Evolutionary conservation across 805 yeast species (phyloP).

Genomic region (Starmerella potacharoeniae): DNA sequence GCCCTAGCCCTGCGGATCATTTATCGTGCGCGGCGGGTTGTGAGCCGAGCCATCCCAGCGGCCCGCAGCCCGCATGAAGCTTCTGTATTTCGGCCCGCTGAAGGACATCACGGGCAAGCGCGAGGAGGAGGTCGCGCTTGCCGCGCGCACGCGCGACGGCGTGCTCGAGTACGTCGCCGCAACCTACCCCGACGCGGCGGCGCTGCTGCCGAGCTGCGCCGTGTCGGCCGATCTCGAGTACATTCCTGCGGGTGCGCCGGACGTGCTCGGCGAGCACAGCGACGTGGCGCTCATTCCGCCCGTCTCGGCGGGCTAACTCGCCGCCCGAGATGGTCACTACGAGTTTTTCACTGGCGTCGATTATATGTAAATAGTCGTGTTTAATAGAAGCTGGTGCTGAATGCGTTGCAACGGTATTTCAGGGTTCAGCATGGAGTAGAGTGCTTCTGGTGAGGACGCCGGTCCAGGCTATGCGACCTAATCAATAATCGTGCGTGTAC

Average conservation of each 20-base stretch:
- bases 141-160: background rate
- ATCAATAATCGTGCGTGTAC: no score
- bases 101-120: constrained; percentile 16
- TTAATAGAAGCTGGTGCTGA: no score
- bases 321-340: background rate
- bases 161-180: constrained; percentile 11
- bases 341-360: no score
- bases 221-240: constrained; percentile 23
- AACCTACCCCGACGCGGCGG: constrained; percentile 13
- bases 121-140: constrained; percentile 3
- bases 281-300: constrained; percentile 27
- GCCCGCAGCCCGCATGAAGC: background rate
- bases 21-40: background rate
- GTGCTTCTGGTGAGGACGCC: no score
- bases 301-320: constrained; percentile 23
- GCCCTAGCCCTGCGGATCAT: background rate
- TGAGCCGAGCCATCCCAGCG: background rate
- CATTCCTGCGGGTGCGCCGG: constrained; percentile 9
- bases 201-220: constrained; percentile 21
- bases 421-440: no score
- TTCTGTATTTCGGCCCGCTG: constrained; percentile 25
- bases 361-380: no score
- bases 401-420: no score
- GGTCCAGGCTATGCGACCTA: no score
- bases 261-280: constrained; percentile 12